These are phyloP conservation scores for Rhamnella rubrinervis DNA, from an alignment of 331 rosid genomes.

Conservation along the genomic window DNA sequence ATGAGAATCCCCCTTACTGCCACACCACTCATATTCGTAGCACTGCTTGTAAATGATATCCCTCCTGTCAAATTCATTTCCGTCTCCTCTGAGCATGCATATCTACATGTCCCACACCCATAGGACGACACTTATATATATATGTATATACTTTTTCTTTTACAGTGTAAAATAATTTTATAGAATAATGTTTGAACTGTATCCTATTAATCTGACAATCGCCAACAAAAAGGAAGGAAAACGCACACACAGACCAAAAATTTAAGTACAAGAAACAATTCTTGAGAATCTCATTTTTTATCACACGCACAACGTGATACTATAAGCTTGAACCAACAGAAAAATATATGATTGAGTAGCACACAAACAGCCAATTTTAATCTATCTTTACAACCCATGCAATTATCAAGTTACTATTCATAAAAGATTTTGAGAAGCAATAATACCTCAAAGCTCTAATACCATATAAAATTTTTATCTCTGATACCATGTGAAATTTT, in stretches of 20 bases:
- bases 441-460: constrained; percentile 91
- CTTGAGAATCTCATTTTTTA: no score
- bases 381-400: not conserved
- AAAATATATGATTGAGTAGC: constrained; percentile 3
- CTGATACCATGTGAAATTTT: no score
- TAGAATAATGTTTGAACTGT: no score
- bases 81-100: constrained; percentile 84
- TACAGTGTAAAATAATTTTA: no score
- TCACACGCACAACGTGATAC: no score
- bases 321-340: constrained; percentile 2
- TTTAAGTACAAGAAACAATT: no score
- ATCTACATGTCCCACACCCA: constrained; percentile 42
- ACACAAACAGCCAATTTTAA: not conserved
- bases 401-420: constrained; percentile 1
- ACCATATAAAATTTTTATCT: no score
- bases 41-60: no score
- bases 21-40: constrained; percentile 47
- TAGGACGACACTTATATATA: not conserved
- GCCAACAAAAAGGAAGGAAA: no score
- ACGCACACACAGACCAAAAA: no score
- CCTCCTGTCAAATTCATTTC: constrained; percentile 76
- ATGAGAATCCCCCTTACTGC: constrained; percentile 45
- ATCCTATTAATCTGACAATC: no score
- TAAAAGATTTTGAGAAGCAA: not conserved
- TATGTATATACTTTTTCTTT: not conserved